Evolutionary conservation across 352 stramenopile species (phyloP), one percentile per base, ranked within the genome.

Genomic region (Globisporangium alternatum): DNA sequence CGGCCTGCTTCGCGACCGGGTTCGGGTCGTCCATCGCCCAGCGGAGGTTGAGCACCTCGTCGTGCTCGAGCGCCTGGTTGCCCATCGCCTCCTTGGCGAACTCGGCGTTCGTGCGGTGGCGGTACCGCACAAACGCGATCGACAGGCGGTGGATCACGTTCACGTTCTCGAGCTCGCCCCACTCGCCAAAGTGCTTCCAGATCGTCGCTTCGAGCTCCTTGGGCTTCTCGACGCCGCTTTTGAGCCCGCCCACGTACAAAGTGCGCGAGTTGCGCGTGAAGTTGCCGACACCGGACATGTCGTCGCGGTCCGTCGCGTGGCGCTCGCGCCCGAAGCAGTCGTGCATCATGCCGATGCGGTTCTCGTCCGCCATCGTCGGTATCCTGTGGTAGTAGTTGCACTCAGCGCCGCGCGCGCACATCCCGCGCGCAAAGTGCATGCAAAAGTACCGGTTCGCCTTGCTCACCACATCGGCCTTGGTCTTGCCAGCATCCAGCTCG

Each of bases 21-120:
- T 98, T 98, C 31, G 94, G 94, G 62, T 98, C 94, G 54, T 98
- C 93, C 65, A 93, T 92, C 5, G 93, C 93, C 93, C 93, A 98
- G 53, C 89, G 81, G 25, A 98, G 76, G 71, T 97, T 97, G 10
- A 98, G 76, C 53, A 98, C 85, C 58, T 98, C 93, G 45, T 88
- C 77, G 44, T 83, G 69, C 61, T 94, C 89, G 13, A 98, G 65
- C 43, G 78, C 60, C 68, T 98, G 93, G 66, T 97, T 97, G 7
- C 60, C 69, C 94, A 98, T 98, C 13, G 94, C 93, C 66, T 93
- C 84, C 60, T 91, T 93, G 12, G 84, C 84, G 61, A 95, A 95
- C 67, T 93, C 84, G 54, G 77, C 92, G 67, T 72, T 94, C 33
- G 78, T 88, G 37, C 84, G 80, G 62, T 93, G 80, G 51, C 86